These are phyloP conservation scores for Sclerotinia subarctica DNA, from an alignment of 2,329 filamentous ascomycete species.

Conservation along the genomic window DNA sequence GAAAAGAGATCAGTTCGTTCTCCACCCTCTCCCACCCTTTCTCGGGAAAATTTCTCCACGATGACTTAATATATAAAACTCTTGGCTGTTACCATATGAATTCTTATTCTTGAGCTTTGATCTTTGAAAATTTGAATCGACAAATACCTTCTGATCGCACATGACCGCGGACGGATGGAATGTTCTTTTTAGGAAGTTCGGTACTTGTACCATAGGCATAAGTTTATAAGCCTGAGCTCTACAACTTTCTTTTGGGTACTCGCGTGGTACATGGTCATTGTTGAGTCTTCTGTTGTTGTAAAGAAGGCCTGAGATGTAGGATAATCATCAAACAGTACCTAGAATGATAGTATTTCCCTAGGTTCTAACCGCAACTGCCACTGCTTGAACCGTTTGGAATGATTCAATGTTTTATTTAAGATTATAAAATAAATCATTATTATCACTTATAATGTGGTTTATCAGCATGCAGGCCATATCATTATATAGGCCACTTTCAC, in stretches of 20 bases:
- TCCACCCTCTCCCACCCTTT: too few relatives aligned
- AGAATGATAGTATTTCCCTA: background rate
- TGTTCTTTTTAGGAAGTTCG: background rate
- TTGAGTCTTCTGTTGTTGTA: background rate
- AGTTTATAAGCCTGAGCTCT: background rate
- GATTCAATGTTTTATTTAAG: background rate
- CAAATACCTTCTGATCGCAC: background rate
- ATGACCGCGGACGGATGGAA: background rate
- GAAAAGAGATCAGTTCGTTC: too few relatives aligned
- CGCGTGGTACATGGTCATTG: background rate
- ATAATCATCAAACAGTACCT: background rate
- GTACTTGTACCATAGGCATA: background rate
- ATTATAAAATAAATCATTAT: too few relatives aligned
- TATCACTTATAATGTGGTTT: background rate
- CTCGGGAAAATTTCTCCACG: too few relatives aligned
- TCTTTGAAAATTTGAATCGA: background rate
- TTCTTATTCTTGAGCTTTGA: background rate
- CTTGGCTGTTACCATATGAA: background rate
- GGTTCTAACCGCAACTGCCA: background rate
- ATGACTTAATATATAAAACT: too few relatives aligned
- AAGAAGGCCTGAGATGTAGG: background rate
- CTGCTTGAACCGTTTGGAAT: background rate
- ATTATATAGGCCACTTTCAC: too few relatives aligned
- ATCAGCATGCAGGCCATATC: too few relatives aligned
- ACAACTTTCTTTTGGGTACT: background rate